phyloP scores from a whole-genome alignment of 106 monocot species.

The Acanthochlamys bracteata region DNA sequence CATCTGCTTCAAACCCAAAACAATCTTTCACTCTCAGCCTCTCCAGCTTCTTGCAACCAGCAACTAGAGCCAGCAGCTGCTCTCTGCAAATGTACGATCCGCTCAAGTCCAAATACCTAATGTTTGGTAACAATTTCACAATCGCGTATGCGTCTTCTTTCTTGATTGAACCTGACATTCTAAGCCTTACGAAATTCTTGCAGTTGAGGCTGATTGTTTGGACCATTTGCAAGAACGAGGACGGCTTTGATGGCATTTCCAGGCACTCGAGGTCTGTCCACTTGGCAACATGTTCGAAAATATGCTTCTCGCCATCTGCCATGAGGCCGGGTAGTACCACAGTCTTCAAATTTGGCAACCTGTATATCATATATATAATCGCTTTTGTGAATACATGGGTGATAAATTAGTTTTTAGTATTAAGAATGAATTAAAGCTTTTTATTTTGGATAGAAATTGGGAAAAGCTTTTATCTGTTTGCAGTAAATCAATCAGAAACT shows the following conservation, averaged over 20 bases:
- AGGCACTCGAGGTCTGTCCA: constrained; percentile 36
- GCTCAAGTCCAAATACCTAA: constrained; percentile 27
- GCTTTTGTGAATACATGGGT: too few species aligned
- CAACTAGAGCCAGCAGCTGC: constrained; percentile 20
- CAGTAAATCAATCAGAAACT: too few species aligned
- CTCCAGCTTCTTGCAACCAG: constrained; percentile 27
- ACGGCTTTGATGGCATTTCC: constrained; percentile 42
- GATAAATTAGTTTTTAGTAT: too few species aligned
- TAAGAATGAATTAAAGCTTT: neutral
- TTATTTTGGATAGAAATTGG: too few species aligned
- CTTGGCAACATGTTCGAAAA: constrained; percentile 16
- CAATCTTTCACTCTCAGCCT: constrained; percentile 28
- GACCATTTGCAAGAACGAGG: constrained; percentile 21
- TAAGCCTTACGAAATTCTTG: constrained; percentile 18
- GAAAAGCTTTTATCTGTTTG: too few species aligned
- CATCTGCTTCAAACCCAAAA: constrained; percentile 35
- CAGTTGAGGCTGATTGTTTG: constrained; percentile 23
- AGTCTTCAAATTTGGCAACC: constrained; percentile 1
- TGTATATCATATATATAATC: neutral
- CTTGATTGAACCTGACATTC: constrained; percentile 29
- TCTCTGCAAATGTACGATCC: constrained; percentile 24
- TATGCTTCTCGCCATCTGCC: constrained; percentile 15
- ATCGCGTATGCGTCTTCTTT: constrained; percentile 28
- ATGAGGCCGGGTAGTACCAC: neutral
- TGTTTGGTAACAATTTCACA: constrained; percentile 6